phyloP scores from a whole-genome alignment of 345 rosid species.

The Cardiospermum halicacabum region DNA sequence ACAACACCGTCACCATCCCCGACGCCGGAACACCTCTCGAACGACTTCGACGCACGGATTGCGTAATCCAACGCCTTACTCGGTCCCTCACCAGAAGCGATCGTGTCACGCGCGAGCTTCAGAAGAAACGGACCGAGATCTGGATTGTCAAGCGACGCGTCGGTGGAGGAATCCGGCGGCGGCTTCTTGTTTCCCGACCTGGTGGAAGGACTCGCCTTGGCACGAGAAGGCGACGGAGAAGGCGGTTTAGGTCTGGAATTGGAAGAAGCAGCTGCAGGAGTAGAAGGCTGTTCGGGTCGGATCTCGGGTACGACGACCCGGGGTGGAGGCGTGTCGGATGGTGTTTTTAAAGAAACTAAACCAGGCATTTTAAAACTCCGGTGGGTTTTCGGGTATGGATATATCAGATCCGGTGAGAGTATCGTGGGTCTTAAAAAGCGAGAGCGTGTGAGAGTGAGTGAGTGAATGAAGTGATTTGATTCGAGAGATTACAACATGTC shows the following conservation, averaged over 20 bases:
- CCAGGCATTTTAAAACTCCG: constrained; percentile 91
- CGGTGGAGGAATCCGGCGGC: constrained; percentile 55
- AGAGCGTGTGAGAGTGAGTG: constrained; percentile 11
- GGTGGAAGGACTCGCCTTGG: constrained; percentile 5
- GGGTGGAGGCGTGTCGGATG: constrained; percentile 64
- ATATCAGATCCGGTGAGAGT: background rate
- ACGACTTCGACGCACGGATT: constrained; percentile 80
- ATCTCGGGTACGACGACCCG: constrained; percentile 64
- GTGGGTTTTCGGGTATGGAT: constrained; percentile 1
- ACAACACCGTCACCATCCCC: constrained; percentile 59
- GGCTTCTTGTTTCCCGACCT: constrained; percentile 73
- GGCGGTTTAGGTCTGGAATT: constrained; percentile 43
- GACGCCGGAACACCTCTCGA: constrained; percentile 71
- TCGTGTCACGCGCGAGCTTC: constrained; percentile 89
- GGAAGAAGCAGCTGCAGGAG: constrained; percentile 25
- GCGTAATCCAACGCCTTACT: constrained; percentile 86
- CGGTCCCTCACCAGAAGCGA: constrained; percentile 95
- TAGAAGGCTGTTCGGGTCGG: constrained; percentile 30
- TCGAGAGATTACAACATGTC: constrained; percentile 10
- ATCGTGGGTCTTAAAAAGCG: background rate
- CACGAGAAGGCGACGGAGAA: constrained; percentile 71
- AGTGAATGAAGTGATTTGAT: background rate
- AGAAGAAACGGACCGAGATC: constrained; percentile 98
- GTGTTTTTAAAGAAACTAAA: constrained; percentile 78
- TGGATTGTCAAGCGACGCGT: constrained; percentile 89